A percentile compares a stretch with the other conserved stretches of the same genome.
phyloP scores from a whole-genome alignment of 495 filamentous ascomycete species.

The Daldinia vernicosa region DNA sequence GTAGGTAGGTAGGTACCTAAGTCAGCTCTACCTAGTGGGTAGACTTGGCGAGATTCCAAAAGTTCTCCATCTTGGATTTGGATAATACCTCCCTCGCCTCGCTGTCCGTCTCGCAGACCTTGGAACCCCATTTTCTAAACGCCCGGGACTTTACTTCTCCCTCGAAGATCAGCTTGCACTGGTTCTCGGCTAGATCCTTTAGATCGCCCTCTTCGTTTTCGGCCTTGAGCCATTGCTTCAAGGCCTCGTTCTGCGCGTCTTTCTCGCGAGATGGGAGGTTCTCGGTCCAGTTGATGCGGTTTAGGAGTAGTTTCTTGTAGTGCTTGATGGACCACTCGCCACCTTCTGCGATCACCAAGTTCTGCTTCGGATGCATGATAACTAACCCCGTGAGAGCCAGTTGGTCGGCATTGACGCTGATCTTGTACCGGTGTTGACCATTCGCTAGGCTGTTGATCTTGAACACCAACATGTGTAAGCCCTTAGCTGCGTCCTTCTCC shows the following conservation, averaged over 20 bases:
- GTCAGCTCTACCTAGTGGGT: slow-evolving; percentile 13
- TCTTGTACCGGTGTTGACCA: slow-evolving; percentile 91
- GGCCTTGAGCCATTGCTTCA: slow-evolving; percentile 76
- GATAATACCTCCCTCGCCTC: slow-evolving; percentile 83
- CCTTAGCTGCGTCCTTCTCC: slow-evolving; percentile 85
- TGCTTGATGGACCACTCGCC: slow-evolving; percentile 79
- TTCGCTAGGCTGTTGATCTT: slow-evolving; percentile 87
- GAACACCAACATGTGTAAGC: slow-evolving; percentile 84
- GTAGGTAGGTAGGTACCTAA: no score
- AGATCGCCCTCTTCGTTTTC: slow-evolving; percentile 81
- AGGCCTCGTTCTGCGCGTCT: slow-evolving; percentile 66
- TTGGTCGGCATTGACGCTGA: slow-evolving; percentile 90
- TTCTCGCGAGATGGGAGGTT: slow-evolving; percentile 73
- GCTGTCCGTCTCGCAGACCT: slow-evolving; percentile 86
- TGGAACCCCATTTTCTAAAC: slow-evolving; percentile 87
- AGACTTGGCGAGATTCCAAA: slow-evolving; percentile 91
- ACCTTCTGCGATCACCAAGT: slow-evolving; percentile 89
- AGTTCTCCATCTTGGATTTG: slow-evolving; percentile 88
- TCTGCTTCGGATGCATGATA: slow-evolving; percentile 87
- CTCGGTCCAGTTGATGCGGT: slow-evolving; percentile 94
- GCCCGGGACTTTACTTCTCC: slow-evolving; percentile 78
- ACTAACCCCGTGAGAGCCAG: slow-evolving; percentile 84
- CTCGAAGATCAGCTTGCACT: slow-evolving; percentile 84
- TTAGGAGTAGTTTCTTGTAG: slow-evolving; percentile 87
- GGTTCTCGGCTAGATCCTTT: slow-evolving; percentile 82